These are phyloP conservation scores for Dovyalis caffra DNA, from an alignment of 345 rosid genomes.

Conservation along the genomic window DNA sequence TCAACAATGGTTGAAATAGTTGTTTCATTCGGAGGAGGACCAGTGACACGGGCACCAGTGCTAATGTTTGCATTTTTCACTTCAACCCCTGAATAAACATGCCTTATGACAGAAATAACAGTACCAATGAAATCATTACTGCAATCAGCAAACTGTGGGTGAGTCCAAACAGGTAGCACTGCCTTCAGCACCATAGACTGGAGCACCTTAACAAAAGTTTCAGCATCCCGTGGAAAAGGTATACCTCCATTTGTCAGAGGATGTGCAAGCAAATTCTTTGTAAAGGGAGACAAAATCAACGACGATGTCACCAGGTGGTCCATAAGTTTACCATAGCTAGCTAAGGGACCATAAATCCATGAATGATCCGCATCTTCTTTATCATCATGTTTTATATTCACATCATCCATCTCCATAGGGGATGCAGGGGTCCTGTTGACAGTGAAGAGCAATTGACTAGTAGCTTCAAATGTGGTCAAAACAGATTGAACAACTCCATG, in stretches of 20 bases:
- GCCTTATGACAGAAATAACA: conserved; percentile 75
- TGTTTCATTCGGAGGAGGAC: conserved; percentile 89
- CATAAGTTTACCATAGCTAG: conserved; percentile 89
- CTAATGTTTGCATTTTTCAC: conserved; percentile 62
- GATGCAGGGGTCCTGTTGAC: conserved; percentile 69
- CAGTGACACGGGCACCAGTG: conserved; percentile 59
- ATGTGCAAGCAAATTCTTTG: conserved; percentile 79
- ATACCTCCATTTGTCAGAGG: conserved; percentile 62
- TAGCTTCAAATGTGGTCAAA: conserved; percentile 93
- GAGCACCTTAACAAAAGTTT: conserved; percentile 84
- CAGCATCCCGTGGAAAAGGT: conserved; percentile 80
- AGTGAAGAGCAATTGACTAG: conserved; percentile 75
- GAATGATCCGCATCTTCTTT: conserved; percentile 67
- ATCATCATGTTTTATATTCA: conserved; percentile 55
- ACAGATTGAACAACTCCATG: conserved; percentile 76
- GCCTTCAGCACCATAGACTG: conserved; percentile 93
- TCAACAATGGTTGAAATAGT: conserved; percentile 85
- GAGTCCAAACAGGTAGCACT: conserved; percentile 87
- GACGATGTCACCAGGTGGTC: conserved; percentile 95
- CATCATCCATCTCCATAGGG: conserved; percentile 91
- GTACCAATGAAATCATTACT: conserved; percentile 71
- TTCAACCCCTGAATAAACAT: conserved; percentile 90
- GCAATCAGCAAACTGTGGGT: conserved; percentile 81
- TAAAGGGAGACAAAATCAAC: conserved; percentile 74
- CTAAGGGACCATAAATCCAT: conserved; percentile 93